A percentile compares a stretch with the other conserved stretches of the same genome.
These are phyloP conservation scores for Mimosa pudica DNA, from an alignment of 306 rosid genomes.

Conservation along the genomic window DNA sequence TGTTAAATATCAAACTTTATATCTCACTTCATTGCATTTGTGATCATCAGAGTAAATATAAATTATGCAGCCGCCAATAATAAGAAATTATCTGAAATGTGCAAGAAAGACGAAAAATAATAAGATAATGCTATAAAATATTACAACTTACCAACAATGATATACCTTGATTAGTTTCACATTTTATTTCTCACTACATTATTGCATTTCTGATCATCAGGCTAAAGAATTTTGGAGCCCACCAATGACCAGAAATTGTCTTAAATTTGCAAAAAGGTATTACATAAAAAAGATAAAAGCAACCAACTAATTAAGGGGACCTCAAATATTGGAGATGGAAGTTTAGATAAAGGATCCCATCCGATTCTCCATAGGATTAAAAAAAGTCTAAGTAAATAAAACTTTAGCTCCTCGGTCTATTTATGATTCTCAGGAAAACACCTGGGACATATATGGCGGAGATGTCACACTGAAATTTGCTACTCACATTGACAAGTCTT, in stretches of 20 bases:
- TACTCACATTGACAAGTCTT: not conserved
- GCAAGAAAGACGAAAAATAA: not conserved
- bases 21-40: not conserved
- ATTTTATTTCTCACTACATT: not conserved
- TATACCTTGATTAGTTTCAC: not conserved
- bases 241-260: not conserved
- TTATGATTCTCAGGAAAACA: not conserved
- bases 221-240: conserved; percentile 16
- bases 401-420: not conserved
- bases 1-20: not conserved
- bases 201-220: not conserved
- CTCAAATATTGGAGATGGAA: no score
- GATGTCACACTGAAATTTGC: not conserved
- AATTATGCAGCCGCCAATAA: not conserved
- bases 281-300: not conserved
- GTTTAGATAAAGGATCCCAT: not conserved
- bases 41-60: not conserved
- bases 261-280: not conserved
- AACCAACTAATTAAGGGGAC: no score
- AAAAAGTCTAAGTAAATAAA: not conserved
- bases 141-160: not conserved
- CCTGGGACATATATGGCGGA: conserved; percentile 2
- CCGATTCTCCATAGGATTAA: not conserved
- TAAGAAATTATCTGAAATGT: not conserved
- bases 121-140: not conserved